A percentile compares a stretch with the other conserved stretches of the same genome.
phyloP scores from a whole-genome alignment of 2,329 filamentous ascomycete species.

The Malbranchea cinnamomea region DNA sequence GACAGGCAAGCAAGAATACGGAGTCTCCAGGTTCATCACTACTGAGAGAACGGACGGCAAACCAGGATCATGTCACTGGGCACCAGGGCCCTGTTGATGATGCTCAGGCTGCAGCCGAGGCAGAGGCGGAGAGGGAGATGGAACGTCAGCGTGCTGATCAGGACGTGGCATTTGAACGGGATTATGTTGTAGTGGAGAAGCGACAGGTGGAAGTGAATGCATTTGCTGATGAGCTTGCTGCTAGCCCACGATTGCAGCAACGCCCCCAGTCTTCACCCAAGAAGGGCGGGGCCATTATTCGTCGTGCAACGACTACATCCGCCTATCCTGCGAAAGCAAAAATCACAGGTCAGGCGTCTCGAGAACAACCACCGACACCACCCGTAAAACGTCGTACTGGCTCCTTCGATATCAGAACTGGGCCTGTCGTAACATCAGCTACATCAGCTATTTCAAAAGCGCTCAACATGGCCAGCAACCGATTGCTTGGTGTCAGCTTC shows the following conservation, averaged over 20 bases:
- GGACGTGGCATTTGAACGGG: conserved; percentile 78
- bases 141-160: conserved; percentile 56
- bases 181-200: conserved; percentile 94
- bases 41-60: conserved; percentile 31
- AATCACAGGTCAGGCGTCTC: conserved; percentile 55
- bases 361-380: conserved; percentile 50
- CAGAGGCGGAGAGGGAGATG: too few relatives aligned
- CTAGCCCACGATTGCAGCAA: conserved; percentile 53
- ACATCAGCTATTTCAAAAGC: conserved; percentile 91
- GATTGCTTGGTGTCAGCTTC: conserved; percentile 36
- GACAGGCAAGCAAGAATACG: conserved; percentile 42
- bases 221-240: conserved; percentile 84
- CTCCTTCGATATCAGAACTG: conserved; percentile 62
- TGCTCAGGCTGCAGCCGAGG: too few relatives aligned
- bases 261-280: conserved; percentile 32
- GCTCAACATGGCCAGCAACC: conserved; percentile 75
- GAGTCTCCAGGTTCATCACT: conserved; percentile 30
- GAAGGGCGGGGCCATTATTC: conserved; percentile 49
- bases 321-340: too few relatives aligned
- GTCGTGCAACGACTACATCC: conserved; percentile 61
- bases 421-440: conserved; percentile 56
- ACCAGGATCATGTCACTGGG: conserved; percentile 18
- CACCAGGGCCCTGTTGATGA: too few relatives aligned
- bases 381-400: conserved; percentile 49
- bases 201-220: conserved; percentile 92